A percentile compares a stretch with the other conserved stretches of the same genome.
phyloP scores from a whole-genome alignment of 2,329 filamentous ascomycete genomes.

The Cordyceps javanica region DNA sequence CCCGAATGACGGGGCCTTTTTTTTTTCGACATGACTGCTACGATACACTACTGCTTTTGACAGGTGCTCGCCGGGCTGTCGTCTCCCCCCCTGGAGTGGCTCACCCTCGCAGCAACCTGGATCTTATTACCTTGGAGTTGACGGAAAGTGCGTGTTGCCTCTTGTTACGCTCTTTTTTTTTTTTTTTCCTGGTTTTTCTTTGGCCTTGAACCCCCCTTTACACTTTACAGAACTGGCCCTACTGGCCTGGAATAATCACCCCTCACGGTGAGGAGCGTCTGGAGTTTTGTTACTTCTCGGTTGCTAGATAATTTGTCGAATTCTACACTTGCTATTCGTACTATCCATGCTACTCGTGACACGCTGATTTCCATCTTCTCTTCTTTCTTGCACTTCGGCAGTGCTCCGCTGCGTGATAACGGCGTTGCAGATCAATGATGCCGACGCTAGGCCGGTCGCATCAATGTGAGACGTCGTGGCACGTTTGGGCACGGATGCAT shows the following conservation, averaged over 20 bases:
- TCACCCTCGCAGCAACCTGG: background rate
- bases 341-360: background rate
- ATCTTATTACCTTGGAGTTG: conserved; percentile 6
- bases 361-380: background rate
- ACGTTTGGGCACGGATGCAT: conserved; percentile 9
- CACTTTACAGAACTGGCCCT: conserved; percentile 10
- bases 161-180: background rate
- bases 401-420: background rate
- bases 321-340: background rate
- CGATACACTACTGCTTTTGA: conserved; percentile 1
- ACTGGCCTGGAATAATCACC: conserved; percentile 7
- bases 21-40: conserved; percentile 6
- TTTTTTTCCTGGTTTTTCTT: too few species aligned
- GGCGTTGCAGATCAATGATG: background rate
- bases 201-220: too few species aligned
- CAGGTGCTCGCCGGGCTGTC: background rate
- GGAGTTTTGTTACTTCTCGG: conserved; percentile 3
- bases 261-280: background rate
- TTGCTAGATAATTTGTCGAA: background rate
- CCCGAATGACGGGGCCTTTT: background rate
- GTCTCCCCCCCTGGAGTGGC: background rate
- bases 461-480: conserved; percentile 5
- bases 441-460: background rate
- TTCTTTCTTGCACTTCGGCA: background rate
- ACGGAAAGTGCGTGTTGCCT: conserved; percentile 1